Conservation (phyloP, 306 rosid genomes). For the Quercus robur region DNA sequence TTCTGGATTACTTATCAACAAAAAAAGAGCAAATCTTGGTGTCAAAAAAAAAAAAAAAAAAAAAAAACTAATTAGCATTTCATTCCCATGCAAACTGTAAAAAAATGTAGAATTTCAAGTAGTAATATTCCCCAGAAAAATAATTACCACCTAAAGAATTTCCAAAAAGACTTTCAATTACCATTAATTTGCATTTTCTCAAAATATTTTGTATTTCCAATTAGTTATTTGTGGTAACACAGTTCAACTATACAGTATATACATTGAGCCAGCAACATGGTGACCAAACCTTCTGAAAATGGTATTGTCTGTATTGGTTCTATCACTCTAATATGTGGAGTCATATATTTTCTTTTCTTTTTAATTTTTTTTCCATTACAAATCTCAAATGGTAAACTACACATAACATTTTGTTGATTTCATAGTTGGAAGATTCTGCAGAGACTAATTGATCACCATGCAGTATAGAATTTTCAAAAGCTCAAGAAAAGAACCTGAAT, state of each 20-base stretch:
- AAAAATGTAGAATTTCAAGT: too few relatives aligned
- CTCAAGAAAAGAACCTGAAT: slow-evolving; percentile 60
- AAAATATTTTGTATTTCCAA: not conserved
- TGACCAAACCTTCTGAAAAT: not conserved
- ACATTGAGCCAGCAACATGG: not conserved
- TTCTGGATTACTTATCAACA: too few relatives aligned
- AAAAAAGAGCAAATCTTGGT: not conserved
- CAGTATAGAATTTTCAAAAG: not conserved
- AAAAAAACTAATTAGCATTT: not conserved
- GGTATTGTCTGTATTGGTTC: not conserved
- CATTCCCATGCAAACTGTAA: not conserved
- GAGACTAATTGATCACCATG: not conserved
- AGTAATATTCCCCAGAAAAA: not conserved
- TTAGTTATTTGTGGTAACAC: not conserved
- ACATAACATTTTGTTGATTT: not conserved
- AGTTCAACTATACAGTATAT: not conserved
- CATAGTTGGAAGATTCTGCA: slow-evolving; percentile 12
- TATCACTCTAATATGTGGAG: not conserved
- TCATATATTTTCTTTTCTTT: not conserved
- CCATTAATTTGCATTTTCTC: not conserved
- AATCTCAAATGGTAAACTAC: not conserved
- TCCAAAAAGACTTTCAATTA: not conserved
- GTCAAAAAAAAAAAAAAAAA: not conserved
- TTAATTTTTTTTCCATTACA: not conserved
- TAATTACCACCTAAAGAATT: not conserved